These are phyloP conservation scores for Cyclanthera cordifolia DNA, from an alignment of 306 rosid genomes.

Conservation along the genomic window DNA sequence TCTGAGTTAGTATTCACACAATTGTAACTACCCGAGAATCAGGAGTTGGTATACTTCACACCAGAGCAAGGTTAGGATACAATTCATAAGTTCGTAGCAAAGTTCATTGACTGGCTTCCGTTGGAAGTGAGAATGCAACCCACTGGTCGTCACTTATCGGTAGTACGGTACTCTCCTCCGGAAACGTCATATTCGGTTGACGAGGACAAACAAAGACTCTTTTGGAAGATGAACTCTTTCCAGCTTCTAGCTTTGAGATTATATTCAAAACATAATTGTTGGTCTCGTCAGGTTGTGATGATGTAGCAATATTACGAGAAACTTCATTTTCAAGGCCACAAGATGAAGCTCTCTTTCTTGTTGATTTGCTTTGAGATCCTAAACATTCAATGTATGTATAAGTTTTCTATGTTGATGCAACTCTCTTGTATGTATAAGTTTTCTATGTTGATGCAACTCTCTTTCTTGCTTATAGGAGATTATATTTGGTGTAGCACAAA, in stretches of 20 bases:
- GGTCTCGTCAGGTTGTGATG: background rate
- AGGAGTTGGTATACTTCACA: background rate
- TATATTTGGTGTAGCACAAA: background rate
- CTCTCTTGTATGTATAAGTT: too few species aligned
- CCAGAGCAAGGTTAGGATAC: background rate
- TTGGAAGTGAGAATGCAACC: slow-evolving; percentile 28
- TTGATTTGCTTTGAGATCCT: slow-evolving; percentile 12
- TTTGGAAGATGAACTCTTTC: slow-evolving; percentile 9
- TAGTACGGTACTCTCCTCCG: slow-evolving; percentile 20
- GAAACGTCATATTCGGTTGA: slow-evolving; percentile 17
- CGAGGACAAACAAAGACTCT: slow-evolving; percentile 28
- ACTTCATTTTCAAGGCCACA: slow-evolving; percentile 13
- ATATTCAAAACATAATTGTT: slow-evolving; percentile 10
- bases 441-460: slow-evolving; percentile 11
- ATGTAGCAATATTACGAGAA: background rate
- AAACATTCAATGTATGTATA: slow-evolving; percentile 13
- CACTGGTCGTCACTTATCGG: slow-evolving; percentile 41
- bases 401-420: too few species aligned
- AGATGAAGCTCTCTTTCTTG: slow-evolving; percentile 13
- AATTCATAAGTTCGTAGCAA: too few species aligned
- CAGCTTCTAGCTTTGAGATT: slow-evolving; percentile 12
- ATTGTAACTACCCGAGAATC: background rate
- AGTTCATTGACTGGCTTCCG: background rate
- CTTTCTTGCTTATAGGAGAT: slow-evolving; percentile 10
- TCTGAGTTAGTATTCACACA: background rate